Evolutionary conservation across 768 basidiomycete genomes (phyloP), one percentile per base, ranked within the genome.

Genomic region (Russula dissimulans): DNA sequence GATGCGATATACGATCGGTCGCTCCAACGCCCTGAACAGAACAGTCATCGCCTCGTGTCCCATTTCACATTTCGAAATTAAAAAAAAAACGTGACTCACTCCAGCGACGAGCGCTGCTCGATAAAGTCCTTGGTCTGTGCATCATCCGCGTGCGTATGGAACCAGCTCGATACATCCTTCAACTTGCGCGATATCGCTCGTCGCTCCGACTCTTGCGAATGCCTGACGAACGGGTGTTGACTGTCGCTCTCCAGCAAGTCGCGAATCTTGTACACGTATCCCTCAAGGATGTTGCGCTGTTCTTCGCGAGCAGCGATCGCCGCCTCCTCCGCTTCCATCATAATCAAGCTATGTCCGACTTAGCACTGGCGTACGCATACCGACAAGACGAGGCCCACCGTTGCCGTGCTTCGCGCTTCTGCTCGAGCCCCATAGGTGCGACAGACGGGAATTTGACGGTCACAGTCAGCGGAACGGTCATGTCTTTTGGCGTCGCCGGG

Each of bases 221-320:
- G 95, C 68, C 89, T 87, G 72, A 84, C 83, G 75, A 98, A 90
- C 3, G 91, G 89, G 7, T 86, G 82, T 8, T 83, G 79, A 5
- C 74, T 66, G 65, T 82, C 81, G 42, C 87, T 84, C 34, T 82
- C 79, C 34, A 97, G 76, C 10, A 95, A 77, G 68, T 93, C 93
- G 22, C 91, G 85, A 38, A 97, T 74, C 61, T 86, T 82, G 75
- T 99, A 99, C n/a, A 98, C 73, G 69, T 97, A 97, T 36, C 87
- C 83, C 72, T 99, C 97, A 54, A 99, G 82, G 29, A 81, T 78
- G 73, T 99, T 99, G 34, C 87, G 80, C 3, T 92, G 91, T 71
- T 98, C 97, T 67, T 95, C 95, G 36, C 85, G 85, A 55, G 83
- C 82, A 36, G 77, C 78, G 71, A 91, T 92, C 17, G 84, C 80